Evolutionary conservation across 495 filamentous ascomycete species (phyloP).

Genomic region (Lophium mytilinum): DNA sequence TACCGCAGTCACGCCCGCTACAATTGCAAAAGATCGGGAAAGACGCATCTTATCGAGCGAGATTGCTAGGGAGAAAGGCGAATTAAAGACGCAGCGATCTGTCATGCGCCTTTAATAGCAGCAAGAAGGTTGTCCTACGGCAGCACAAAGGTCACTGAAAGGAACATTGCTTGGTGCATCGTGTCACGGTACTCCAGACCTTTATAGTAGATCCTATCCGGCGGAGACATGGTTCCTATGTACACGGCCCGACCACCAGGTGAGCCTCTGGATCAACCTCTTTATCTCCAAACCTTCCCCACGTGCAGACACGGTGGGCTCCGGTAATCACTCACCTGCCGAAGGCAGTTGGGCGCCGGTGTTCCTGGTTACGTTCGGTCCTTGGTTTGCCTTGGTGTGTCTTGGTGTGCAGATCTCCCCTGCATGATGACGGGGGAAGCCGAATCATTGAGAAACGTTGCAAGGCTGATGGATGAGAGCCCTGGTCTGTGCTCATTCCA

Average conservation of each 20-base stretch:
- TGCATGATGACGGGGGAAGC: no score
- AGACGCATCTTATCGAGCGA: conserved; percentile 15
- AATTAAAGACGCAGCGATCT: background rate
- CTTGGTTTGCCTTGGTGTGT: background rate
- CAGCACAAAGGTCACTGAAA: background rate
- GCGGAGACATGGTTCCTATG: background rate
- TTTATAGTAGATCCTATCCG: background rate
- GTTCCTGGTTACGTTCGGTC: background rate
- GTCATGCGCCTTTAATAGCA: background rate
- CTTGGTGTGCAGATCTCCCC: no score
- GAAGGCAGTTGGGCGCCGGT: background rate
- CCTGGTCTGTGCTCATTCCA: background rate
- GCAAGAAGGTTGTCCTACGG: background rate
- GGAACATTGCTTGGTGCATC: background rate
- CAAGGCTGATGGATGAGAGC: background rate
- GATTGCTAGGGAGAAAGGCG: background rate
- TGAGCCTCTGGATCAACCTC: background rate
- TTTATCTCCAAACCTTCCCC: background rate
- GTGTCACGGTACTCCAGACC: background rate
- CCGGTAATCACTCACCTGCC: background rate
- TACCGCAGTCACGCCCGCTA: conserved; percentile 2
- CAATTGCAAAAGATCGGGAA: conserved; percentile 5
- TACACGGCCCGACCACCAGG: no score
- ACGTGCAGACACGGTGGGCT: background rate
- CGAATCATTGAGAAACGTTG: background rate